A percentile compares a stretch with the other conserved stretches of the same genome.
Evolutionary conservation across 257 asterid genomes (phyloP).

Genomic region (Solanum raphanifolium): DNA sequence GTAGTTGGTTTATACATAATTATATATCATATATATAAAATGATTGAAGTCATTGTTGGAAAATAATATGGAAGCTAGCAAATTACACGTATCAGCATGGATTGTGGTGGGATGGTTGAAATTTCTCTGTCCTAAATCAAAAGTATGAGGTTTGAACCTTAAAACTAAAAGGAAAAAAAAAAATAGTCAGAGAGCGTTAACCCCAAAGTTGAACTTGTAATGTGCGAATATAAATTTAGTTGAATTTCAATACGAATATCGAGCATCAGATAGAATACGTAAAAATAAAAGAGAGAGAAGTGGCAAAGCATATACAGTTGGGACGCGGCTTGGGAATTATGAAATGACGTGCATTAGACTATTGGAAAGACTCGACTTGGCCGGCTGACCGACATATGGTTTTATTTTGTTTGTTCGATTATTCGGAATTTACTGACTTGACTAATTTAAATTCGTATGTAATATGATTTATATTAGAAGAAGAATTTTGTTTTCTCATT

Average conservation of each 20-base stretch:
- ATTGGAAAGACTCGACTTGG: background rate
- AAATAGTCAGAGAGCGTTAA: accelerated
- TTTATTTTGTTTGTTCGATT: background rate
- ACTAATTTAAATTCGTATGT: accelerated
- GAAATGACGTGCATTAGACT: background rate
- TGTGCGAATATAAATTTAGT: background rate
- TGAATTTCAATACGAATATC: background rate
- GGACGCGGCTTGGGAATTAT: background rate
- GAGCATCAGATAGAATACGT: background rate
- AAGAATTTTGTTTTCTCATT: background rate
- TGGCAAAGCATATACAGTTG: background rate
- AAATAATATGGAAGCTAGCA: background rate
- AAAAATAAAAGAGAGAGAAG: background rate
- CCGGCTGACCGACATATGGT: background rate
- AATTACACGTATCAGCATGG: background rate
- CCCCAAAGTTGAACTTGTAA: background rate
- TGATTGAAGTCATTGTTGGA: background rate
- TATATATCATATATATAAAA: background rate
- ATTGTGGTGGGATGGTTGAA: background rate
- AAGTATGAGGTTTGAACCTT: background rate
- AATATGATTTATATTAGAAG: background rate
- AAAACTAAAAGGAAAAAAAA: background rate
- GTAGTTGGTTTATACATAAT: background rate
- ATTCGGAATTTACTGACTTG: background rate
- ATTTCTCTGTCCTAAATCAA: background rate